Percentiles rank a stretch among this genome's conserved stretches.
phyloP scores from a whole-genome alignment of 257 asterid genomes.

The Anisodus acutangulus region DNA sequence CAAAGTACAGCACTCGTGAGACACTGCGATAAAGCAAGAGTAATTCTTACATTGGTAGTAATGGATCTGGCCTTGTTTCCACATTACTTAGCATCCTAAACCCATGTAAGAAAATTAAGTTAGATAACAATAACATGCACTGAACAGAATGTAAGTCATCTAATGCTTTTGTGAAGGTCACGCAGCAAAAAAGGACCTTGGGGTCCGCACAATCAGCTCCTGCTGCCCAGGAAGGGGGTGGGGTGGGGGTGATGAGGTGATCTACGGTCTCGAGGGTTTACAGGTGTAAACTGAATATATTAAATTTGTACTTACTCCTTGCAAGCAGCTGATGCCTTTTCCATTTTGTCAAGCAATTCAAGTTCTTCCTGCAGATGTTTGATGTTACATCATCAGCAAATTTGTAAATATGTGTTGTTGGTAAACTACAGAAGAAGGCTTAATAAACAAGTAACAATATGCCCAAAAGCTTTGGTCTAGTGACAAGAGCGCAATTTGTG shows the following conservation, averaged over 20 bases:
- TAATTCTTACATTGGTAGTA: constrained; percentile 72
- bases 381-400: constrained; percentile 16
- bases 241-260: no score
- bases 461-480: not conserved
- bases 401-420: not conserved
- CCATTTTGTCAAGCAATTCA: constrained; percentile 82
- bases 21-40: not conserved
- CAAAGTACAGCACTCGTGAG: not conserved
- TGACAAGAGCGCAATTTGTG: not conserved
- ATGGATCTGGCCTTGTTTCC: constrained; percentile 78
- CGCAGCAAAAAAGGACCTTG: not conserved
- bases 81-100: constrained; percentile 64
- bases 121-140: constrained; percentile 28
- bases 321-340: constrained; percentile 81
- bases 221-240: not conserved
- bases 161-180: not conserved
- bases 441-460: not conserved
- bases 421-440: not conserved
- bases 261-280: not conserved
- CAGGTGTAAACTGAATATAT: not conserved
- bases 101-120: constrained; percentile 17
- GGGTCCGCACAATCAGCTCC: not conserved
- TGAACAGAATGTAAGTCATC: not conserved
- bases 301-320: constrained; percentile 67
- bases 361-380: constrained; percentile 71